phyloP scores from a whole-genome alignment of 75 land plant genomes.

The Selaginella tamariscina region DNA sequence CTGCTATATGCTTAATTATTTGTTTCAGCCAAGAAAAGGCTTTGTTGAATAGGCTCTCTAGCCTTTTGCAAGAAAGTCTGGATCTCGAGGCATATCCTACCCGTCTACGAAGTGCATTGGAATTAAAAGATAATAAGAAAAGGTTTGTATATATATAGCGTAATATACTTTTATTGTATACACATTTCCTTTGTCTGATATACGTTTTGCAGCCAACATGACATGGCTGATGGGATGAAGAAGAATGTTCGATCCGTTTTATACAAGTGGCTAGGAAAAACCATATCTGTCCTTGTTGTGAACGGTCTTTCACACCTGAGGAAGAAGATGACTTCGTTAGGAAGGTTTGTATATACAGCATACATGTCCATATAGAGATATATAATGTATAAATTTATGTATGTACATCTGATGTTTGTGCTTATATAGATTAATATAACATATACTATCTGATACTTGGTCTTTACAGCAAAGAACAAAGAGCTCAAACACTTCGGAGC shows the following conservation, averaged over 20 bases:
- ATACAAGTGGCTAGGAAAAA: slow-evolving; percentile 78
- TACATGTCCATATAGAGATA: neutral
- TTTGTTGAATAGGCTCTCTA: neutral
- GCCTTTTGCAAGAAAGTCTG: neutral
- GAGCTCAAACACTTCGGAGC: slow-evolving; percentile 58
- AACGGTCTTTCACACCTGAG: slow-evolving; percentile 72
- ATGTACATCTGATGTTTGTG: too few relatives aligned
- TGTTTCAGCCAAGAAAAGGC: neutral
- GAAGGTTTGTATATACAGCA: slow-evolving; percentile 39
- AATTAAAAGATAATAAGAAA: neutral
- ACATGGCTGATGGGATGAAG: slow-evolving; percentile 84
- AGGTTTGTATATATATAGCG: too few relatives aligned
- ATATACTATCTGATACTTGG: slow-evolving; percentile 7
- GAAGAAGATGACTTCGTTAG: slow-evolving; percentile 92
- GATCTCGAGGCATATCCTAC: neutral
- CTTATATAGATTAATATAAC: neutral
- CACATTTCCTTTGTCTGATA: too few relatives aligned
- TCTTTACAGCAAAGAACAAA: slow-evolving; percentile 69
- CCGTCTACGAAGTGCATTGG: neutral
- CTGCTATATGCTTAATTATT: too few relatives aligned
- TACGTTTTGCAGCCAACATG: slow-evolving; percentile 74
- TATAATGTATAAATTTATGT: too few relatives aligned
- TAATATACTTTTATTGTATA: too few relatives aligned
- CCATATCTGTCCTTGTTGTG: slow-evolving; percentile 95
- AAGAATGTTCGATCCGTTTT: slow-evolving; percentile 90